These are phyloP conservation scores for Amanita rimosa DNA, from an alignment of 768 basidiomycete species.

Conservation along the genomic window DNA sequence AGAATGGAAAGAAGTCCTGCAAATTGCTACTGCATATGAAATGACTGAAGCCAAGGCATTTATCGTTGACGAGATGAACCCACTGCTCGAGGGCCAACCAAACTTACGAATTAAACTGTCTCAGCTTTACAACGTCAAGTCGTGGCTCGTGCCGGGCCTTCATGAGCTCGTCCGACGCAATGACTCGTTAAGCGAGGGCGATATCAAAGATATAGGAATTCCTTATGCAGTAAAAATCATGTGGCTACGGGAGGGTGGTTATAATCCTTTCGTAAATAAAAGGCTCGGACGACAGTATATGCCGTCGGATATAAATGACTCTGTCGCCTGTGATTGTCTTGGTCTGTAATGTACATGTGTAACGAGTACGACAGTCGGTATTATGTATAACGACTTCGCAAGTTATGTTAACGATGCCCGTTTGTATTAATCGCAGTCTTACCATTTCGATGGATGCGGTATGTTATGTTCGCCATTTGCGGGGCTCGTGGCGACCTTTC, in stretches of 20 bases:
- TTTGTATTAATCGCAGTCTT: no score
- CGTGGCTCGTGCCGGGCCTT: neutral
- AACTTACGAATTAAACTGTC: neutral
- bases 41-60: neutral
- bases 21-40: neutral
- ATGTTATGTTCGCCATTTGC: no score
- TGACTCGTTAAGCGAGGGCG: neutral
- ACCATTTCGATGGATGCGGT: no score
- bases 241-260: neutral
- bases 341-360: no score
- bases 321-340: no score
- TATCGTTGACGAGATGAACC: neutral
- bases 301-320: no score
- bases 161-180: neutral
- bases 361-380: no score
- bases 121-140: neutral
- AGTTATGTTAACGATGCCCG: no score
- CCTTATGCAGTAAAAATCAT: neutral
- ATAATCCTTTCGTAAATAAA: no score
- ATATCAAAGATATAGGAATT: neutral
- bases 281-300: no score
- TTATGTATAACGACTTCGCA: no score
- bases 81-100: neutral
- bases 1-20: slow-evolving; percentile 1
- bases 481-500: no score